Percentiles rank a stretch among this genome's conserved stretches.
Evolutionary conservation across 495 filamentous ascomycete genomes (phyloP).

Genomic region (Xeromyces bisporus): DNA sequence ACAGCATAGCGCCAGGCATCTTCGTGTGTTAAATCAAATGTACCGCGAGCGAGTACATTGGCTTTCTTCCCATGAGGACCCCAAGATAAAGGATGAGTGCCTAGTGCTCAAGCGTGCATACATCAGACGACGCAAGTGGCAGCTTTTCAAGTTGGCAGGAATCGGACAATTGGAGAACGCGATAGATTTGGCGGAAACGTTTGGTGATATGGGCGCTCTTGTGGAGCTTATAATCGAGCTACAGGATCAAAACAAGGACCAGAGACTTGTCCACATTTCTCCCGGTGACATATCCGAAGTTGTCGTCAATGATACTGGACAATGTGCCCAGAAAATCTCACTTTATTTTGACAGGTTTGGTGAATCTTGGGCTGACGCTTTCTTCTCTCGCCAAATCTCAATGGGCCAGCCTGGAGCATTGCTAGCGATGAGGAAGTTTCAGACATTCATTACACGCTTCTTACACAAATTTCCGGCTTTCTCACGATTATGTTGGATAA

Average conservation of each 20-base stretch:
- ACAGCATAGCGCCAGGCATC: constrained; percentile 34
- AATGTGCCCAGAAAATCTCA: constrained; percentile 30
- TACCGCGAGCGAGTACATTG: constrained; percentile 46
- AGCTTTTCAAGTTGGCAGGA: constrained; percentile 46
- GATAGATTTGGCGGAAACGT: constrained; percentile 56
- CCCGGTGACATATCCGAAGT: constrained; percentile 2
- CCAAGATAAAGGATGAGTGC: constrained; percentile 26
- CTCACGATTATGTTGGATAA: constrained; percentile 63
- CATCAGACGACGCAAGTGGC: constrained; percentile 36
- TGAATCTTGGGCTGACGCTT: constrained; percentile 59
- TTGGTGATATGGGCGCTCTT: constrained; percentile 49
- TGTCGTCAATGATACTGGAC: constrained; percentile 12
- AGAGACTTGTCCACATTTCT: constrained; percentile 4
- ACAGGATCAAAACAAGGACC: constrained; percentile 22
- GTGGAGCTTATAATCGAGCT: constrained; percentile 42
- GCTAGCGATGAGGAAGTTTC: constrained; percentile 39
- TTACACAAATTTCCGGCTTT: constrained; percentile 42
- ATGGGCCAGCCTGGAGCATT: constrained; percentile 46
- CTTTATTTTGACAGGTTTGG: constrained; percentile 58
- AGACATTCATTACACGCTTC: constrained; percentile 44
- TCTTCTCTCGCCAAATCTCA: constrained; percentile 58
- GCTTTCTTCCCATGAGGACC: constrained; percentile 33
- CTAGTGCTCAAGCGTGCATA: constrained; percentile 31
- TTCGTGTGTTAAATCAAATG: constrained; percentile 40
- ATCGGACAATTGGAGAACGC: constrained; percentile 51